Percentiles rank a stretch among this genome's conserved stretches.
phyloP scores from a whole-genome alignment of 306 rosid species.

The Macrotyloma uniflorum region DNA sequence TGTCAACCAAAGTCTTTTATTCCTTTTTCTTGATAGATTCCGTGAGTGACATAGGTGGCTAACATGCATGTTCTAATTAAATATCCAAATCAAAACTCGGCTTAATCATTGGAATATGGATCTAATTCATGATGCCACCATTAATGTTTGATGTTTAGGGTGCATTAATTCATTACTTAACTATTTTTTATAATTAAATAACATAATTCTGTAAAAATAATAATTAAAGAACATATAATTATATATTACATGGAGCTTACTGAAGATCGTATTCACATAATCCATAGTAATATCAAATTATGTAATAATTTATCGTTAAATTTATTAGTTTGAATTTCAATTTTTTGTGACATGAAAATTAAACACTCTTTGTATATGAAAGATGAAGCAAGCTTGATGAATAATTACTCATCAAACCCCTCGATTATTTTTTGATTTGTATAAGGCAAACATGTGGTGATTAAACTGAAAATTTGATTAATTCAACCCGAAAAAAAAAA shows the following conservation, averaged over 20 bases:
- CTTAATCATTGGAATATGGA: slow-evolving; percentile 50
- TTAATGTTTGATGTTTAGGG: slow-evolving; percentile 30
- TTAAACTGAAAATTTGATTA: neutral
- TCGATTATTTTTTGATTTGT: neutral
- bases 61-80: slow-evolving; percentile 47
- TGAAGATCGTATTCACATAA: neutral
- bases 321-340: neutral
- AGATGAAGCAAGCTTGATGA: neutral
- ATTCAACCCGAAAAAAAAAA: slow-evolving; percentile 1
- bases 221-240: neutral
- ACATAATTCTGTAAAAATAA: too few relatives aligned
- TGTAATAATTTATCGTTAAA: neutral
- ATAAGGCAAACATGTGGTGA: slow-evolving; percentile 31
- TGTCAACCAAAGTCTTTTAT: slow-evolving; percentile 6
- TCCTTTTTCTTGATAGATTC: slow-evolving; percentile 25
- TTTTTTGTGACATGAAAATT: neutral
- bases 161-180: neutral
- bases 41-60: slow-evolving; percentile 38
- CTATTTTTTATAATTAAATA: too few relatives aligned
- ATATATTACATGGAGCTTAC: neutral
- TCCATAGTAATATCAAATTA: too few relatives aligned
- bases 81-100: slow-evolving; percentile 27
- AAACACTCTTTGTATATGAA: neutral
- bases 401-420: neutral
- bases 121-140: slow-evolving; percentile 37